Percentiles rank a stretch among this genome's conserved stretches.
Evolutionary conservation across 352 stramenopile genomes (phyloP).

Genomic region (Globisporangium barbulae): DNA sequence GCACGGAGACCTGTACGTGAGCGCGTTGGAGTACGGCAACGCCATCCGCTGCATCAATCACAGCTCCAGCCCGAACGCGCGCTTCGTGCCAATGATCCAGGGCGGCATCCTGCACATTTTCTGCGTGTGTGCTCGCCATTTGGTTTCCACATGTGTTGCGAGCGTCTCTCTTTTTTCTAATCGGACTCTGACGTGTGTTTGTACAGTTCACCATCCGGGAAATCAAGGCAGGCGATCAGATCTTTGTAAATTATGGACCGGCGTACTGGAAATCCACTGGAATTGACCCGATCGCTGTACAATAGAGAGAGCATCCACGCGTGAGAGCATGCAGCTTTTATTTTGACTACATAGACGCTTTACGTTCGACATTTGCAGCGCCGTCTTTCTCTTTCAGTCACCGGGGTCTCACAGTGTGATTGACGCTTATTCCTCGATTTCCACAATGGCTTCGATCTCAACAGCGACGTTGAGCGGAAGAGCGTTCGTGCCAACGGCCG

Average conservation of each 20-base stretch:
- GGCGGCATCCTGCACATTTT: constrained; percentile 70
- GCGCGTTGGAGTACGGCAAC: constrained; percentile 70
- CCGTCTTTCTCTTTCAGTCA: neutral
- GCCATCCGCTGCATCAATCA: constrained; percentile 79
- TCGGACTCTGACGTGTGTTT: neutral
- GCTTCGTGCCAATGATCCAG: constrained; percentile 64
- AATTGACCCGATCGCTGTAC: constrained; percentile 42
- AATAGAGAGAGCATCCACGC: constrained; percentile 19
- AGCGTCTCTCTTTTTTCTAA: neutral
- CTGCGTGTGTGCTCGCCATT: constrained; percentile 41
- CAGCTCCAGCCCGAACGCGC: constrained; percentile 52
- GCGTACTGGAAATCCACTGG: constrained; percentile 72
- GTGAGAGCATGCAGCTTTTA: neutral
- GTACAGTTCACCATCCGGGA: constrained; percentile 51
- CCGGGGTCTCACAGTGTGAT: too few relatives aligned
- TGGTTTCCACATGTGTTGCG: neutral
- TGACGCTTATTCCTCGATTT: constrained; percentile 54
- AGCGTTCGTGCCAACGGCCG: constrained; percentile 92
- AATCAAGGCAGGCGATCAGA: constrained; percentile 49
- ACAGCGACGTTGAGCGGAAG: constrained; percentile 92
- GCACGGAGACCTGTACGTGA: constrained; percentile 61
- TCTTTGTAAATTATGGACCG: constrained; percentile 71
- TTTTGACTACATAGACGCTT: constrained; percentile 14
- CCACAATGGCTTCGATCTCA: constrained; percentile 94
- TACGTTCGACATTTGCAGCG: neutral